Base-by-base conservation (phyloP, 768 basidiomycete species). In the Melanogaster broomeanus region DNA sequence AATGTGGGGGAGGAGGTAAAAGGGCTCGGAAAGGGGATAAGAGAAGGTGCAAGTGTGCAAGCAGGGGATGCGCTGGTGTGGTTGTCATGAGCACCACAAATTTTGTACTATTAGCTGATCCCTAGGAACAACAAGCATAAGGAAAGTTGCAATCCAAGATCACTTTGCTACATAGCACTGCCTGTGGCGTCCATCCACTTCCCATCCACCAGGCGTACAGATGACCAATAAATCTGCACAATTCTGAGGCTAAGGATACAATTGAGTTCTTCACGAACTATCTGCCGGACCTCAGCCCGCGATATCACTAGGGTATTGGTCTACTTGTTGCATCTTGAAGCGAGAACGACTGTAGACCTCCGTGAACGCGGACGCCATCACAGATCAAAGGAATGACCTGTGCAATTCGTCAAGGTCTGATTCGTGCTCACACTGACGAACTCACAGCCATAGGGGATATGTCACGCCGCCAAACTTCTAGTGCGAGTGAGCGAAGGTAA, bases 1-100 rank as follows among this genome's bases (percentile, higher is more conserved):
- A 74, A 75, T 45, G 60, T 81, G 2, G 81, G 81, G 2, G 78
- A 67, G 22, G 70, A 43, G 15, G 72, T 84, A 0, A 60, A 53
- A 30, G 68, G 68, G 0, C 60, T 80, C 6, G 77, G 74, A 1
- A 65, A 62, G 15, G 77, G 74, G 0, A 58, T 80, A 8, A 59
- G 58, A 31, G 77, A 76, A 47, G 80, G 83, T 1, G 72, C 61
- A 2, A 58, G 66, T 0, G 79, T 85, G 15, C 65, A 68, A 33
- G 72, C 76, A 1, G 82, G 83, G 0, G 77, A 83, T 42, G 56
- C 65, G 0, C 62, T 84, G 27, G 60, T 81, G 31, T 64, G 64
- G 63, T 13, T 67, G 12, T 55, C 48, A 18, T 66, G 22, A 61
- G 19, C 2, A 18, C 1, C n/a, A 30, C 8, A 30, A 4, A 27